phyloP scores from a whole-genome alignment of 306 rosid genomes.

The Pyrus betulifolia region DNA sequence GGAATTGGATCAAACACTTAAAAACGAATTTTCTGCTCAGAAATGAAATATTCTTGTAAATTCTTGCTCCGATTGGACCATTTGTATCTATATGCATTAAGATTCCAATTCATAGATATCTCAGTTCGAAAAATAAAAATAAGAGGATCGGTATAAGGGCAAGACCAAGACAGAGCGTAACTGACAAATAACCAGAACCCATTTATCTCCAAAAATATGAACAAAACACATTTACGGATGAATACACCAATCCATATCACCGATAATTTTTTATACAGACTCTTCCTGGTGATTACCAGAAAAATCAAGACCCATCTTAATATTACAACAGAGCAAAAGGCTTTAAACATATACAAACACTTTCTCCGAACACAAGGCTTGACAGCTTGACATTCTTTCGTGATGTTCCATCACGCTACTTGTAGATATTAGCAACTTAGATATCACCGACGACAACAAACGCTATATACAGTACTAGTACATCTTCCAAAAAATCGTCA shows the following conservation, averaged over 20 bases:
- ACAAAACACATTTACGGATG: slow-evolving; percentile 39
- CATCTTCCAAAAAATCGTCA: slow-evolving; percentile 26
- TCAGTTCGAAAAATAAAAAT: not conserved
- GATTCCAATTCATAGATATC: too few relatives aligned
- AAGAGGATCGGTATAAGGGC: too few relatives aligned
- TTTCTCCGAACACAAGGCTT: slow-evolving; percentile 45
- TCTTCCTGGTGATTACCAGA: slow-evolving; percentile 40
- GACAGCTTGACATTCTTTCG: slow-evolving; percentile 5
- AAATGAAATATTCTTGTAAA: too few relatives aligned
- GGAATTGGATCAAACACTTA: too few relatives aligned
- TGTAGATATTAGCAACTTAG: slow-evolving; percentile 17
- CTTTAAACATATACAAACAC: slow-evolving; percentile 37
- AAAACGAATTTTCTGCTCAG: too few relatives aligned
- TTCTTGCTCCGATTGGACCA: too few relatives aligned
- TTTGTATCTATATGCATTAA: too few relatives aligned
- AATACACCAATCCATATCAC: slow-evolving; percentile 22
- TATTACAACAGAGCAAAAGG: slow-evolving; percentile 33
- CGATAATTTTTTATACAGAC: slow-evolving; percentile 34
- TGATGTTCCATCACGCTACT: slow-evolving; percentile 28
- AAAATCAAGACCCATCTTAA: slow-evolving; percentile 28
- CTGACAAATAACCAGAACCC: not conserved
- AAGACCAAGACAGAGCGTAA: too few relatives aligned
- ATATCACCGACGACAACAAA: slow-evolving; percentile 25
- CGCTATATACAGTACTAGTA: slow-evolving; percentile 32
- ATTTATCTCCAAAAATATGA: not conserved